Conservation (phyloP, 352 stramenopile species). For the Blastocystis sp. region DNA sequence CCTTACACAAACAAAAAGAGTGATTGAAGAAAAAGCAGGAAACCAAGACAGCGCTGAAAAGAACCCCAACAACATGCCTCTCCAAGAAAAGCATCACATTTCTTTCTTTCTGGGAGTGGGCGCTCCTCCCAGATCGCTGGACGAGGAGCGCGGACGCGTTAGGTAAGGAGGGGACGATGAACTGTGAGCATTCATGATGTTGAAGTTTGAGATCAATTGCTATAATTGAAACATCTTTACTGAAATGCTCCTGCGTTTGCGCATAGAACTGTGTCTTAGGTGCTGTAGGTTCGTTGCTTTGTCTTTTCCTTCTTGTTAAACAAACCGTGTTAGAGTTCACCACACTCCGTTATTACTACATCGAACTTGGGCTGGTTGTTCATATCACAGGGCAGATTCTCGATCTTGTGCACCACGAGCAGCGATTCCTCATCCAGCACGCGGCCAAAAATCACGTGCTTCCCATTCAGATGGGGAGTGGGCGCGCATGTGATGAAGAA, state of each 20-base stretch:
- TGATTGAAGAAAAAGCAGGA: not conserved
- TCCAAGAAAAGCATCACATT: not conserved
- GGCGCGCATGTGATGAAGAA: slow-evolving; percentile 75
- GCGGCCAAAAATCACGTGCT: slow-evolving; percentile 98
- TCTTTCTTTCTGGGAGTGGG: not conserved
- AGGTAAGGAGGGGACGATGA: not conserved
- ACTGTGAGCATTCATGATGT: slow-evolving; percentile 66
- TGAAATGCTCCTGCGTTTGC: slow-evolving; percentile 46
- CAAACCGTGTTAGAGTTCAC: slow-evolving; percentile 75
- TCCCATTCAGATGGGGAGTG: slow-evolving; percentile 91
- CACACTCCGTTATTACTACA: slow-evolving; percentile 93
- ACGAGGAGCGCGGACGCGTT: not conserved
- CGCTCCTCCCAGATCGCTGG: not conserved
- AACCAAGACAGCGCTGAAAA: not conserved
- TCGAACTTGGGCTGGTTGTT: slow-evolving; percentile 85
- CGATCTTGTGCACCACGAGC: slow-evolving; percentile 85
- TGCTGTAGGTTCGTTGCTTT: not conserved
- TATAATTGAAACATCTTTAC: slow-evolving; percentile 54
- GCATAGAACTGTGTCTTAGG: not conserved
- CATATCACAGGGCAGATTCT: slow-evolving; percentile 81
- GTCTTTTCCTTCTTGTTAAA: slow-evolving; percentile 48
- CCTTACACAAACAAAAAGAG: no score
- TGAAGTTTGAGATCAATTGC: slow-evolving; percentile 69
- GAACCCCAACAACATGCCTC: not conserved
- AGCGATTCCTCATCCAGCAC: slow-evolving; percentile 78